phyloP scores from a whole-genome alignment of 352 stramenopile genomes.

The Chrysophaeum taylorii region DNA sequence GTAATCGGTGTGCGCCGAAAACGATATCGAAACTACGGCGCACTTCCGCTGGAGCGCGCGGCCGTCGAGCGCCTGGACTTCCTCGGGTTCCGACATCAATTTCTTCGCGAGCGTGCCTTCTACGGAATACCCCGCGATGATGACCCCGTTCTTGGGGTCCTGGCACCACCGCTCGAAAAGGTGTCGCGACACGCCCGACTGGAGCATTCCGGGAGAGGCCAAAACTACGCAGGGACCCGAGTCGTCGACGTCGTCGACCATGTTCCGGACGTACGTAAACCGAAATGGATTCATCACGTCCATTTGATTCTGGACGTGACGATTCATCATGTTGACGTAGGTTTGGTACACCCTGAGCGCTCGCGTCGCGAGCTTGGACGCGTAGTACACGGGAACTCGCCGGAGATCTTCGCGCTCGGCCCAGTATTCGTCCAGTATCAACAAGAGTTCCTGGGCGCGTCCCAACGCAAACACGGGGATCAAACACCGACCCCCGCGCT shows the following conservation, averaged over 20 bases:
- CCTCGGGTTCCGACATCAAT: constrained; percentile 84
- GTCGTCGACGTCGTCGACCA: constrained; percentile 93
- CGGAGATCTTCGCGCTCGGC: constrained; percentile 75
- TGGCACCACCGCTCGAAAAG: constrained; percentile 94
- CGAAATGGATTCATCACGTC: constrained; percentile 93
- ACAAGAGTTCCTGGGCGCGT: constrained; percentile 89
- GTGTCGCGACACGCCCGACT: constrained; percentile 90
- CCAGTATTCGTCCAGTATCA: constrained; percentile 99
- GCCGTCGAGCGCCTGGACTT: constrained; percentile 84
- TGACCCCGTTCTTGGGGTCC: constrained; percentile 93
- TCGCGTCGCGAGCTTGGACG: constrained; percentile 86
- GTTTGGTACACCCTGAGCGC: constrained; percentile 95
- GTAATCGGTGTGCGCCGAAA: constrained; percentile 94
- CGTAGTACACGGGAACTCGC: constrained; percentile 96
- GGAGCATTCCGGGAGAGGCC: constrained; percentile 95
- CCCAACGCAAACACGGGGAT: constrained; percentile 97
- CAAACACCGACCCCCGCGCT: constrained; percentile 85
- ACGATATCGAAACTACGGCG: constrained; percentile 92
- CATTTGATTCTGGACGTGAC: constrained; percentile 88
- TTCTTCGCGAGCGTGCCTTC: constrained; percentile 95
- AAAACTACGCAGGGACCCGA: constrained; percentile 95
- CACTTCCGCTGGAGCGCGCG: constrained; percentile 81
- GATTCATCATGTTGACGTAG: constrained; percentile 99
- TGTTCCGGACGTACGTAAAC: constrained; percentile 90
- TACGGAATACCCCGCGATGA: constrained; percentile 97